phyloP scores from a whole-genome alignment of 805 yeast genomes.

The Candida xyloterini region DNA sequence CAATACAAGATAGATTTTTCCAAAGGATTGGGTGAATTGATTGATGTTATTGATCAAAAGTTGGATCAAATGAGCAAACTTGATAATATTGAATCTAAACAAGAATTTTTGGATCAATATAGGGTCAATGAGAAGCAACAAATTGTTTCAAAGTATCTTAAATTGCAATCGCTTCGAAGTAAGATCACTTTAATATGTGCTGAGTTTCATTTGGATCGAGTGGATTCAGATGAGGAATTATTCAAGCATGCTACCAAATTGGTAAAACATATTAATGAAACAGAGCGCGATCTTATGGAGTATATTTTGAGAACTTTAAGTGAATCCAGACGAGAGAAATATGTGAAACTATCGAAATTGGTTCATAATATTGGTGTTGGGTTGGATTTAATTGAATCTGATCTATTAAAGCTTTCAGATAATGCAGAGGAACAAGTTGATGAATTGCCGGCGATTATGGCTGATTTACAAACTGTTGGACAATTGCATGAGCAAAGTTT shows the following conservation, averaged over 20 bases:
- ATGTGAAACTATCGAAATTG: constrained; percentile 25
- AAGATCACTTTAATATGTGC: constrained; percentile 19
- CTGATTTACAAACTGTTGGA: constrained; percentile 36
- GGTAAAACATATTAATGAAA: neutral
- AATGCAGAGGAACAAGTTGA: constrained; percentile 37
- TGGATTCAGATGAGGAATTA: neutral
- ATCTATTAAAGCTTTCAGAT: constrained; percentile 24
- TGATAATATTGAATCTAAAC: constrained; percentile 1
- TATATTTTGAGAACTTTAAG: neutral
- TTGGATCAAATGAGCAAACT: constrained; percentile 2
- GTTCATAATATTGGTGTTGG: constrained; percentile 20
- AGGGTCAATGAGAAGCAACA: constrained; percentile 11
- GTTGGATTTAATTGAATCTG: constrained; percentile 17
- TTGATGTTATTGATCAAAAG: constrained; percentile 13
- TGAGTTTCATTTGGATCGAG: constrained; percentile 17
- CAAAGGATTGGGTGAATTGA: constrained; percentile 15
- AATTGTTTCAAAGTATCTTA: constrained; percentile 16
- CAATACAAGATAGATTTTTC: constrained; percentile 18
- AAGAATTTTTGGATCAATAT: constrained; percentile 4
- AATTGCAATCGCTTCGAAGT: constrained; percentile 16
- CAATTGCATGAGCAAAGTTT: constrained; percentile 21
- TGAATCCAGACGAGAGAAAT: constrained; percentile 24
- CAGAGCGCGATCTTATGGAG: neutral
- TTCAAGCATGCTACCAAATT: constrained; percentile 1
- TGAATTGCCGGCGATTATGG: constrained; percentile 33